A percentile compares a stretch with the other conserved stretches of the same genome.
Evolutionary conservation across 208 protist species (phyloP).

Genomic region (Trichomonas tenax): DNA sequence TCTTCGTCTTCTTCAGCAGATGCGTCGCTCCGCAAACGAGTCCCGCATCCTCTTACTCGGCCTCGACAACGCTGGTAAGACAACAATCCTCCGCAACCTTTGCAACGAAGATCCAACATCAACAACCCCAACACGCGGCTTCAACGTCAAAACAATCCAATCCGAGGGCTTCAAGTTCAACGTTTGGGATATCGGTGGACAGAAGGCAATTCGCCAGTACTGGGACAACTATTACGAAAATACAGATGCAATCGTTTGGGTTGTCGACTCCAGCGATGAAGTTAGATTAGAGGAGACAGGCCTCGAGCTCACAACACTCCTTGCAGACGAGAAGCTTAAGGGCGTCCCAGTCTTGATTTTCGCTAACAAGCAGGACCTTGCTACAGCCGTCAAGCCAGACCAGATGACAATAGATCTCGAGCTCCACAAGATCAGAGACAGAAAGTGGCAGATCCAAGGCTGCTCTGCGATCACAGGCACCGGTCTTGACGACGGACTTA

Average conservation of each 20-base stretch:
- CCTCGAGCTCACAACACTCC: slow-evolving; percentile 58
- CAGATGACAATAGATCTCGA: neutral
- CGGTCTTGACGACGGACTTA: slow-evolving; percentile 33
- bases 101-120: slow-evolving; percentile 65
- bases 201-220: slow-evolving; percentile 70
- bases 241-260: slow-evolving; percentile 56
- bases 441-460: slow-evolving; percentile 25
- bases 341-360: slow-evolving; percentile 76
- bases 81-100: slow-evolving; percentile 69
- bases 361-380: slow-evolving; percentile 88
- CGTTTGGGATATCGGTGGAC: slow-evolving; percentile 83
- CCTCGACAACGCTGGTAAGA: slow-evolving; percentile 85
- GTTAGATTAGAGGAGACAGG: slow-evolving; percentile 65
- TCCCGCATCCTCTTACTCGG: slow-evolving; percentile 72
- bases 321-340: slow-evolving; percentile 73
- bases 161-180: slow-evolving; percentile 70
- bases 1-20: neutral
- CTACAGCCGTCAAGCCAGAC: slow-evolving; percentile 49
- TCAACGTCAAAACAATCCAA: slow-evolving; percentile 78
- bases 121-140: slow-evolving; percentile 81
- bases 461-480: slow-evolving; percentile 35
- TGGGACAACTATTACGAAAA: slow-evolving; percentile 86
- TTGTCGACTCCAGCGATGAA: slow-evolving; percentile 39
- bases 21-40: slow-evolving; percentile 35
- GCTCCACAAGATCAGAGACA: neutral